phyloP scores from a whole-genome alignment of 352 stramenopile species.

The Phytopythium delawarense region DNA sequence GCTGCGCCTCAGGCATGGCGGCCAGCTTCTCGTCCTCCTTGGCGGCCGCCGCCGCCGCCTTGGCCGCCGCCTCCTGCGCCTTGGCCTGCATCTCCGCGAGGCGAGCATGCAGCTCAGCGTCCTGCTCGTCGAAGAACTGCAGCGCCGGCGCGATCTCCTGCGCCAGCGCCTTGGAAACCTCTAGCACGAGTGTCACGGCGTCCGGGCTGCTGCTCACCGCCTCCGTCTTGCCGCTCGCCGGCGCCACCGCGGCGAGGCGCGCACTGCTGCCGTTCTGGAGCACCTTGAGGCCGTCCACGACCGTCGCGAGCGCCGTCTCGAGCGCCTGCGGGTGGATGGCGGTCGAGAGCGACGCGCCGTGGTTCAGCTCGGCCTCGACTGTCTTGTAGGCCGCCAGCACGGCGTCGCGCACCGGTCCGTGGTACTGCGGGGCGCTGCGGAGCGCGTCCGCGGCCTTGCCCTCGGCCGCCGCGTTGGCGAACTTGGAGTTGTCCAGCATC shows the following conservation, averaged over 20 bases:
- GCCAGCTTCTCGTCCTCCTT: slow-evolving; percentile 85
- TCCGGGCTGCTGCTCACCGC: slow-evolving; percentile 5
- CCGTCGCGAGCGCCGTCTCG: slow-evolving; percentile 51
- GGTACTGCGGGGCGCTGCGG: slow-evolving; percentile 77
- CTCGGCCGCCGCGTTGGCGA: slow-evolving; percentile 53
- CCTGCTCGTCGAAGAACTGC: slow-evolving; percentile 54
- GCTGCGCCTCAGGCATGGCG: slow-evolving; percentile 71
- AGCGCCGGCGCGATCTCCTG: slow-evolving; percentile 49
- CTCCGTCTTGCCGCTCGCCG: background rate
- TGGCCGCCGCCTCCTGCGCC: slow-evolving; percentile 59
- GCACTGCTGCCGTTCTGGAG: slow-evolving; percentile 53
- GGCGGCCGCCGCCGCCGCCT: slow-evolving; percentile 61
- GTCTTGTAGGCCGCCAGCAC: slow-evolving; percentile 62
- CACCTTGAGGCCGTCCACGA: slow-evolving; percentile 50
- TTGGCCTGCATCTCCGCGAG: slow-evolving; percentile 54
- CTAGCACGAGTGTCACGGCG: slow-evolving; percentile 51
- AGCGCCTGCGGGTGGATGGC: slow-evolving; percentile 61
- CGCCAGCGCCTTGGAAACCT: slow-evolving; percentile 28
- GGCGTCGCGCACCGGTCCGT: slow-evolving; percentile 70
- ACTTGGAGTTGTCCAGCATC: slow-evolving; percentile 88
- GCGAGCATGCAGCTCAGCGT: slow-evolving; percentile 50
- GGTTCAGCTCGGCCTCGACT: slow-evolving; percentile 75
- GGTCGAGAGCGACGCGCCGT: slow-evolving; percentile 15
- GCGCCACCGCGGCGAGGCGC: slow-evolving; percentile 31
- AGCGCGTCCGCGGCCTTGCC: slow-evolving; percentile 31